Evolutionary conservation across 148 eudicot species (phyloP).

Genomic region (Rhododendron griersonianum): DNA sequence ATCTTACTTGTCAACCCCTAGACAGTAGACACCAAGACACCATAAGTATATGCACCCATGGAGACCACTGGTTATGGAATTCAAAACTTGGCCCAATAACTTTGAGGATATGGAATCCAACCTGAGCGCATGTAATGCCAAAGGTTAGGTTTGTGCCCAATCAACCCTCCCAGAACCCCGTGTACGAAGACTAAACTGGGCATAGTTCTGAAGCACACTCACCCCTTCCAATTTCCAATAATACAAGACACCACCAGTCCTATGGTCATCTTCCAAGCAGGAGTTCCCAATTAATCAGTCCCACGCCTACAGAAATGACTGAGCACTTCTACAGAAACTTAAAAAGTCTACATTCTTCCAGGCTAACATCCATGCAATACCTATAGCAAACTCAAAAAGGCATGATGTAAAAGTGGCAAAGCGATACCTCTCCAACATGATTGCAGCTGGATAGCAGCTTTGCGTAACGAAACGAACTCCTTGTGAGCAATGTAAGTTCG

Average conservation of each 20-base stretch:
- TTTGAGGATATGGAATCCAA: neutral
- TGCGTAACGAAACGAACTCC: constrained; percentile 58
- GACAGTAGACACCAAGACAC: neutral
- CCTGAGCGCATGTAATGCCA: neutral
- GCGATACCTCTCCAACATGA: constrained; percentile 89
- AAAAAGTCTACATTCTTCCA: neutral
- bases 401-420: neutral
- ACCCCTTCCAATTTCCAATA: neutral
- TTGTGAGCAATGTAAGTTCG: constrained; percentile 87
- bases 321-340: neutral
- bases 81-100: neutral
- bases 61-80: neutral
- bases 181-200: neutral
- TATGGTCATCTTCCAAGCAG: neutral
- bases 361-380: neutral
- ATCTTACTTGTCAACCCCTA: neutral
- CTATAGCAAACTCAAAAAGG: neutral
- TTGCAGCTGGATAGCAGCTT: constrained; percentile 82
- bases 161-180: neutral
- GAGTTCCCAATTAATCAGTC: neutral
- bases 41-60: neutral
- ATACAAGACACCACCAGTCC: neutral
- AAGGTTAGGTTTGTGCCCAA: neutral
- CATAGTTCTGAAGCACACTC: neutral
- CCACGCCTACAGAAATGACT: neutral